Evolutionary conservation across 306 rosid species (phyloP).

Genomic region (Inga oerstediana): DNA sequence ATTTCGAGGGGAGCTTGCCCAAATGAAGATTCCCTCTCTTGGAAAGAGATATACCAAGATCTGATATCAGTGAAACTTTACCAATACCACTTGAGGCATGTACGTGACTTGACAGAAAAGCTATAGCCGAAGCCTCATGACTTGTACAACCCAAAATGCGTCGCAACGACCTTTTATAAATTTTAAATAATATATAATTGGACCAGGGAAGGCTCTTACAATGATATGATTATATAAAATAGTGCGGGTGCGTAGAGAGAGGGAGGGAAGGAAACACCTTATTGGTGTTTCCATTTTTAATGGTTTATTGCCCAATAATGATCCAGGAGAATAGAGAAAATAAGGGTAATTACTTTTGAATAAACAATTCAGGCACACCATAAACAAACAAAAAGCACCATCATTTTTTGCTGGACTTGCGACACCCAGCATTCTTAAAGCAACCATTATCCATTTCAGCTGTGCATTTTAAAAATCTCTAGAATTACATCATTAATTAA

Average conservation of each 20-base stretch:
- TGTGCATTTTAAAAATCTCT: constrained; percentile 39
- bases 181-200: neutral
- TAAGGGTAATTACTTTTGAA: constrained; percentile 38
- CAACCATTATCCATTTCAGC: constrained; percentile 49
- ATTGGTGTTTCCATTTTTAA: constrained; percentile 31
- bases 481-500: constrained; percentile 41
- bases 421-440: constrained; percentile 45
- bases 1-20: neutral
- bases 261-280: neutral
- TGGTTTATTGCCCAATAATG: constrained; percentile 52
- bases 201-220: neutral
- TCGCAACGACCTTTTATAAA: neutral
- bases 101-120: neutral
- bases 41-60: neutral
- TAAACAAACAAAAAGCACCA: constrained; percentile 50
- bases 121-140: neutral
- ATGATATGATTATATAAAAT: neutral
- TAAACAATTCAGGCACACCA: constrained; percentile 36
- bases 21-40: neutral
- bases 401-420: constrained; percentile 47
- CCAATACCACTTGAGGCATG: neutral
- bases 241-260: neutral
- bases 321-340: constrained; percentile 39
- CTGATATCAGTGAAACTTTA: neutral
- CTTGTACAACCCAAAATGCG: neutral